Base-by-base conservation (phyloP, 1,139 yeast species). In the Diutina rugosa region DNA sequence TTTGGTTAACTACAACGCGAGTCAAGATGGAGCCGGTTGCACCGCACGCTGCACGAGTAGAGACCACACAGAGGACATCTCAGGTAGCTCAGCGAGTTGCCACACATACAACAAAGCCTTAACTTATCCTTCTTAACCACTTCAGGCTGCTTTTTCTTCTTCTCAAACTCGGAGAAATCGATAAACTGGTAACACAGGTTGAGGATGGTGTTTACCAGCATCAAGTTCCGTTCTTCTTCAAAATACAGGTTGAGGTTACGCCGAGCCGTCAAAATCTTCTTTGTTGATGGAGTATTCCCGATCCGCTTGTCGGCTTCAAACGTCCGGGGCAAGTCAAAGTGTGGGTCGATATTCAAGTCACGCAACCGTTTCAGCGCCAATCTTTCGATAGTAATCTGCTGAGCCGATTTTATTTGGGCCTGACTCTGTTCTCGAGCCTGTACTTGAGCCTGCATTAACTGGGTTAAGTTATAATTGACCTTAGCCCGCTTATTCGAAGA, bases 201-300 rank as follows among this genome's bases (percentile, higher is more conserved):
- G 56, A 76, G 67, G 32, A 76, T 76, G 48, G 77, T 67, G 60
- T 76, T 76, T 48, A 76, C 68, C 14, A 77, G 69, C 28, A 76
- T 72, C 61, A 75, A 67, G 62, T 76, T 75, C 51, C 78, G 65
- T 58, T 76, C 80, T 61, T 76, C 80, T 63, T 76, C 80, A 59
- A 75, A 76, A 60, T 76, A 76, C 70, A 71, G 74, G 58, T 73
- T 74, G 63, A 76, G 69, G 62, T 76, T 76, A 56, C 80, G 67
- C 55, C 77, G 66, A 0, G 80, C 79, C 35, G 79, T 73, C 51
- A 76, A 62, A 35, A 76, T 75, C 57, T 69, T 70, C 62, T 76
- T 76, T 1, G 80, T 74, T 12, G 77, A 67, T 6, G 79, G 79
- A 4, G 80, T 76, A 58, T 73, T 75, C 2, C 80, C 80, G 30